Base-by-base conservation (phyloP, 129 eudicot species). In the Saposhnikovia divaricata region DNA sequence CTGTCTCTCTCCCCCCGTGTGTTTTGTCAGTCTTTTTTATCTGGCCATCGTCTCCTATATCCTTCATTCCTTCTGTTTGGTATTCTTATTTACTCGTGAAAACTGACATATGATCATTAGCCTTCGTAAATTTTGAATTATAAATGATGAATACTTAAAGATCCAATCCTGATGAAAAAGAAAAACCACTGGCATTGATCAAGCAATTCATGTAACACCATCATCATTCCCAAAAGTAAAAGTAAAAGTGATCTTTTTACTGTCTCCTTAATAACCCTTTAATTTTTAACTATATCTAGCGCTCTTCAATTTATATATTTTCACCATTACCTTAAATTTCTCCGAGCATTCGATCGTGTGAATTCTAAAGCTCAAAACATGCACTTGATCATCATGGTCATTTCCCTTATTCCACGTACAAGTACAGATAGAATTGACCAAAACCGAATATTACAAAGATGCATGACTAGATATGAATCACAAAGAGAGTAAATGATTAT, bases 211-310 rank as follows among this genome's bases (percentile, higher is more conserved):
- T 77, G 51, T 37, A 59, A 51, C 80, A 77, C 28, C 77, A 75
- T 75, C 78, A 45, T 77, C 80, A 42, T 77, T 77, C 80, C 72
- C n/a, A 25, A 40, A 77, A 77, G 53, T 13, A 40, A 77, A 77
- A 77, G 72, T 38, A 57, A 57, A 55, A 48, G 48, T 40, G 3
- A 77, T 77, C 72, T 77, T 39, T 27, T 39, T 57, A 43, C 15
- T 77, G 80, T 77, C 80, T 77, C 72, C 72, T 57, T 38, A 47
- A 13, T 77, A 77, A 77, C 25, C 46, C 11, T 34, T 71, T 71
- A 71, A 15, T 71, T 39, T 39, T 31, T 40, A n/a, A 19, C 4
- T 48, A 15, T 9, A 27, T 28, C 37, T 34, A 34, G 37, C 2
- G 1, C 37, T 34, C 37, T 34, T 34, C 37, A 34, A 34, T 34